A percentile compares a stretch with the other conserved stretches of the same genome.
Evolutionary conservation across 2,329 filamentous ascomycete species (phyloP).

Genomic region (Phyllosticta capitalensis): DNA sequence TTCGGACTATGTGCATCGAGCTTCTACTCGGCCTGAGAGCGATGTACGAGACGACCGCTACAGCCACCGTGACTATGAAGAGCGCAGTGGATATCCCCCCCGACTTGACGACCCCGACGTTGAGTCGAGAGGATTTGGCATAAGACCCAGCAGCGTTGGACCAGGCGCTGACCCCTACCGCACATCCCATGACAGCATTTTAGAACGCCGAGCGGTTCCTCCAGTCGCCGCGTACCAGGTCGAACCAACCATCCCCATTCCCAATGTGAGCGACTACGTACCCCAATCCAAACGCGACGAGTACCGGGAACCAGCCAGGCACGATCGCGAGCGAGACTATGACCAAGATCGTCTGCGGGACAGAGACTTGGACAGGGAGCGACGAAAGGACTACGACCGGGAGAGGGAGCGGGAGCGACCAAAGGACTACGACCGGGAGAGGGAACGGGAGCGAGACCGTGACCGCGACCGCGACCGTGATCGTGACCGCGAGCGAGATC

Average conservation of each 20-base stretch:
- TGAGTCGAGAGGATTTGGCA: slow-evolving; percentile 39
- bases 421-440: slow-evolving; percentile 8
- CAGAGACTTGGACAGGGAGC: slow-evolving; percentile 13
- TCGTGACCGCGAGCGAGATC: slow-evolving; percentile 13
- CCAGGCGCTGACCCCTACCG: slow-evolving; percentile 9
- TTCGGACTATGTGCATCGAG: slow-evolving; percentile 34
- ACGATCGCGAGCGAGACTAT: slow-evolving; percentile 10
- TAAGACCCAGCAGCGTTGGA: slow-evolving; percentile 18
- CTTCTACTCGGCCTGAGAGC: slow-evolving; percentile 39
- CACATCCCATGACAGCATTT: slow-evolving; percentile 26
- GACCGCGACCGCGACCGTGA: slow-evolving; percentile 12
- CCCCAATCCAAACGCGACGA: slow-evolving; percentile 16
- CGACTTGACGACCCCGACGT: slow-evolving; percentile 37
- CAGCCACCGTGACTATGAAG: slow-evolving; percentile 34
- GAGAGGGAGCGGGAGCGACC: slow-evolving; percentile 3
- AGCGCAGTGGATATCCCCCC: slow-evolving; percentile 28
- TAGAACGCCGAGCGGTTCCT: slow-evolving; percentile 25
- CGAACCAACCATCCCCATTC: not conserved
- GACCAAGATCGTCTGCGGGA: slow-evolving; percentile 11
- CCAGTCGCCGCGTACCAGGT: slow-evolving; percentile 2
- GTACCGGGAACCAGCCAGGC: slow-evolving; percentile 4
- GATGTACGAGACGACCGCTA: slow-evolving; percentile 23
- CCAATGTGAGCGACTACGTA: slow-evolving; percentile 6
- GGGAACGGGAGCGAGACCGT: slow-evolving; percentile 11
- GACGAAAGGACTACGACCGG: slow-evolving; percentile 7